phyloP scores from a whole-genome alignment of 2,329 filamentous ascomycete species.

The Fonsecaea pedrosoi region DNA sequence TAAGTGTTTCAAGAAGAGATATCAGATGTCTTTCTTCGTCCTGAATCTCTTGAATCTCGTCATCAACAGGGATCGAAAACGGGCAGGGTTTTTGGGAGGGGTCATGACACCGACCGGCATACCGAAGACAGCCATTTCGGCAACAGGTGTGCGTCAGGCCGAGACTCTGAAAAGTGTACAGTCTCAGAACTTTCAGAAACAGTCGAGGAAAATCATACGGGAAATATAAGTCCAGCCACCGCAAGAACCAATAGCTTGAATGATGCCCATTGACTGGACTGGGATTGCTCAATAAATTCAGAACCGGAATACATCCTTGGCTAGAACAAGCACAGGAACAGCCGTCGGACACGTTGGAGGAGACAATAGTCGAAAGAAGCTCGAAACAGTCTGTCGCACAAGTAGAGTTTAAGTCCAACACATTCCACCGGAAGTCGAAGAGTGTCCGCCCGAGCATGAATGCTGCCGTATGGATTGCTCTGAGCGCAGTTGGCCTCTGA shows the following conservation, averaged over 20 bases:
- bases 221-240: not conserved
- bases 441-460: not conserved
- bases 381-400: not conserved
- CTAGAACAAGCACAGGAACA: slow-evolving; percentile 18
- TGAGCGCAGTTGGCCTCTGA: slow-evolving; percentile 8
- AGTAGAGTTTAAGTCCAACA: not conserved
- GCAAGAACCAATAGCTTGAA: not conserved
- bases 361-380: slow-evolving; percentile 1
- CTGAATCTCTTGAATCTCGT: slow-evolving; percentile 15
- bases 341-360: slow-evolving; percentile 9
- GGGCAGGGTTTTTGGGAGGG: not conserved
- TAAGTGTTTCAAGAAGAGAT: slow-evolving; percentile 7
- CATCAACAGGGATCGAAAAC: slow-evolving; percentile 6
- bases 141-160: slow-evolving; percentile 19
- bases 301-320: slow-evolving; percentile 6
- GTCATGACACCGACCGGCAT: too few relatives aligned
- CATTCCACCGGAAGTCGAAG: not conserved
- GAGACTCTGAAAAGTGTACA: slow-evolving; percentile 5
- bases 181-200: slow-evolving; percentile 6
- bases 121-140: slow-evolving; percentile 1
- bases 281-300: not conserved
- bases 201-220: not conserved
- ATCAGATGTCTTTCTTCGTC: slow-evolving; percentile 9
- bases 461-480: not conserved
- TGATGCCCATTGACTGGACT: not conserved